Evolutionary conservation across 202 grass and related monocot species (phyloP).

Genomic region (Dendrocalamus latiflorus): DNA sequence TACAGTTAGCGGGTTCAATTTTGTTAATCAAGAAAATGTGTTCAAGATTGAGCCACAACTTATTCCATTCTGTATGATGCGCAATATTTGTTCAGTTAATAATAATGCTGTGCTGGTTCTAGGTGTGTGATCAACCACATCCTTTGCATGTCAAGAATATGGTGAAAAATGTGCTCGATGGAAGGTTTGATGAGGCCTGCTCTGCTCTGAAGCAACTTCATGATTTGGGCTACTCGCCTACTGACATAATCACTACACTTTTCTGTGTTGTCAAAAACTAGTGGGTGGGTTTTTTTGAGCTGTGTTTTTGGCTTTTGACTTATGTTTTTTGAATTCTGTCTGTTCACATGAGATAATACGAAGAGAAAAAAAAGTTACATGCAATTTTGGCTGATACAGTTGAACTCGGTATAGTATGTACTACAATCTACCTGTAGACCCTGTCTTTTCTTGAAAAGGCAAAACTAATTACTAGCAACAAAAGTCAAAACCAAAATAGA

Average conservation of each 20-base stretch:
- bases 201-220: slow-evolving; percentile 81
- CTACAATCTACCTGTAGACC: no score
- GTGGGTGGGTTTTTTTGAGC: no score
- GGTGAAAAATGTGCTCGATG: slow-evolving; percentile 82
- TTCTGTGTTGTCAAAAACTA: no score
- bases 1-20: slow-evolving; percentile 84
- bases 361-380: no score
- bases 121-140: slow-evolving; percentile 98
- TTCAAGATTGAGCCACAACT: slow-evolving; percentile 56
- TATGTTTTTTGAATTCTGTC: no score
- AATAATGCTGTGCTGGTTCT: neutral
- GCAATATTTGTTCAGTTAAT: slow-evolving; percentile 5
- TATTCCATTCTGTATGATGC: neutral
- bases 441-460: no score
- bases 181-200: slow-evolving; percentile 85
- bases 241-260: slow-evolving; percentile 96
- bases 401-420: no score
- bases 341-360: no score
- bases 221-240: slow-evolving; percentile 94
- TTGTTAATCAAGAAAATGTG: slow-evolving; percentile 98
- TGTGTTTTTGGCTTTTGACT: no score
- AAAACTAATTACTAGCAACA: no score
- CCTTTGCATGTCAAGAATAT: slow-evolving; percentile 92
- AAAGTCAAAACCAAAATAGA: no score
- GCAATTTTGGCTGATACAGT: no score